These are phyloP conservation scores for Botryobasidium botryosum DNA, from an alignment of 768 basidiomycete species.

Conservation along the genomic window DNA sequence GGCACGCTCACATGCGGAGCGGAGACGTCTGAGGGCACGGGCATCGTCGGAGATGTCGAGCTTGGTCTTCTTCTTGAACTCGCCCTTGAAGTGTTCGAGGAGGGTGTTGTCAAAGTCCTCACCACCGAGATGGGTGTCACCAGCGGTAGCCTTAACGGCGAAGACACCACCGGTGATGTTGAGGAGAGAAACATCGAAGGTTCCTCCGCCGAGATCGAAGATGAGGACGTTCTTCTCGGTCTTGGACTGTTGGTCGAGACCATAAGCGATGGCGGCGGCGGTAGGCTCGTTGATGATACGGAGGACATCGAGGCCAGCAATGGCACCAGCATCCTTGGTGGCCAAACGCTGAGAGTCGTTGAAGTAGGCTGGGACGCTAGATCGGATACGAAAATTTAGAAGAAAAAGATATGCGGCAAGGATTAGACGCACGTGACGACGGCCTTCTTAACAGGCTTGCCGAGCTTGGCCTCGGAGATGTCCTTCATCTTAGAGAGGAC, in stretches of 20 bases:
- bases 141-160: conserved; percentile 97
- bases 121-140: conserved; percentile 98
- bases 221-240: conserved; percentile 96
- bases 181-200: conserved; percentile 98
- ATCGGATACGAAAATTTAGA: background rate
- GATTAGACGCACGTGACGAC: conserved; percentile 71
- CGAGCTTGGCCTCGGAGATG: conserved; percentile 97
- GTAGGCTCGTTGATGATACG: conserved; percentile 99
- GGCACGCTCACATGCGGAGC: conserved; percentile 97
- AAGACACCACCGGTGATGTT: conserved; percentile 98
- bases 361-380: conserved; percentile 90
- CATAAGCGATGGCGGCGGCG: conserved; percentile 97
- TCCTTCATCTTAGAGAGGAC: conserved; percentile 99
- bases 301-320: conserved; percentile 95
- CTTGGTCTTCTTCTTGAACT: conserved; percentile 97
- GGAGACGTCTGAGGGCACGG: conserved; percentile 88
- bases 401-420: conserved; percentile 9
- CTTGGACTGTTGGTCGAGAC: conserved; percentile 82
- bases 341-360: conserved; percentile 99
- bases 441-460: conserved; percentile 96
- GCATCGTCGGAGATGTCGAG: conserved; percentile 94
- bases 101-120: conserved; percentile 99
- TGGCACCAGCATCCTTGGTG: conserved; percentile 97
- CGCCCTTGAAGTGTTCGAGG: conserved; percentile 96
- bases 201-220: conserved; percentile 99